phyloP scores from a whole-genome alignment of 2,329 filamentous ascomycete genomes.

The Penicillium polonicum region DNA sequence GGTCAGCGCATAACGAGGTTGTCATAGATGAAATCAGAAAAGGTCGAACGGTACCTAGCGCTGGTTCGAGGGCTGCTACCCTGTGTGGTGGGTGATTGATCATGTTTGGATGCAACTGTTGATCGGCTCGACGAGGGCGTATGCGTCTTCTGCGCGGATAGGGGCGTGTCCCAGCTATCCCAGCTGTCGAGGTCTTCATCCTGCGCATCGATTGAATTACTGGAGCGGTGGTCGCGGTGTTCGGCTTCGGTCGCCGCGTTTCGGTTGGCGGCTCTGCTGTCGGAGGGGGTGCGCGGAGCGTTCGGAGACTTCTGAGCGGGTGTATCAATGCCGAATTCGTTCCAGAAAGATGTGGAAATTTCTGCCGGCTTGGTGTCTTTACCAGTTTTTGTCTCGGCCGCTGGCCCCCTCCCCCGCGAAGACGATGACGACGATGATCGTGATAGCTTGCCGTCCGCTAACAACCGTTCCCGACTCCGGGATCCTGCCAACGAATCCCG shows the following conservation, averaged over 20 bases:
- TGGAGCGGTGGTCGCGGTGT: slow-evolving; percentile 34
- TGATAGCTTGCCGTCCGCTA: slow-evolving; percentile 28
- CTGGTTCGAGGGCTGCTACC: slow-evolving; percentile 55
- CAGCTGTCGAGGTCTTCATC: slow-evolving; percentile 53
- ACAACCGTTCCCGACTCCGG: slow-evolving; percentile 35
- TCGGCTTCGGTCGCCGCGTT: slow-evolving; percentile 32
- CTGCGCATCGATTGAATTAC: slow-evolving; percentile 20
- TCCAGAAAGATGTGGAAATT: slow-evolving; percentile 50
- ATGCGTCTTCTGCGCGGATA: slow-evolving; percentile 36
- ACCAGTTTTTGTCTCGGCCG: slow-evolving; percentile 37
- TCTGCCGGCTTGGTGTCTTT: slow-evolving; percentile 44
- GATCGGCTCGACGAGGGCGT: slow-evolving; percentile 50
- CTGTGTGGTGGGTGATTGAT: slow-evolving; percentile 46
- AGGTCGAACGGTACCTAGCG: slow-evolving; percentile 48
- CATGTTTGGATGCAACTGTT: slow-evolving; percentile 50
- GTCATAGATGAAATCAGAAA: slow-evolving; percentile 27
- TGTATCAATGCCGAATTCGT: slow-evolving; percentile 52
- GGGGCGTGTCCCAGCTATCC: slow-evolving; percentile 57
- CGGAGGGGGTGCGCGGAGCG: slow-evolving; percentile 29
- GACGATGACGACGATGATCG: slow-evolving; percentile 35
- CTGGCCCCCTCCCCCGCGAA: slow-evolving; percentile 30
- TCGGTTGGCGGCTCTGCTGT: slow-evolving; percentile 18
- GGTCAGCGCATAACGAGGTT: slow-evolving; percentile 33
- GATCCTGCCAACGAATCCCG: slow-evolving; percentile 35
- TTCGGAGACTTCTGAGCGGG: slow-evolving; percentile 42